Conservation (phyloP, 805 yeast genomes). For the Jamesozyma lodderae region DNA sequence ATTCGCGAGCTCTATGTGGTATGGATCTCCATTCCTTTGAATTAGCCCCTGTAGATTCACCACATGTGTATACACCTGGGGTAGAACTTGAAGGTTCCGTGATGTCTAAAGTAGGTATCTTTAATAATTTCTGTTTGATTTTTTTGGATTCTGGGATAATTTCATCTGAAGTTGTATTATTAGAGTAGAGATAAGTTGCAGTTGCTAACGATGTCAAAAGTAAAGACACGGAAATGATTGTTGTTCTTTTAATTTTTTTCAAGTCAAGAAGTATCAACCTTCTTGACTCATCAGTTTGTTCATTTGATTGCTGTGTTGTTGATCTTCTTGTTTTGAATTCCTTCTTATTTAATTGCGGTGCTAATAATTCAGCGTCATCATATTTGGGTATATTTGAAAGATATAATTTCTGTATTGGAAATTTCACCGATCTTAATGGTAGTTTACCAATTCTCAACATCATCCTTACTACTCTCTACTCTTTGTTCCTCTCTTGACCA, state of each 20-base stretch:
- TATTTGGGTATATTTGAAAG: slow-evolving; percentile 22
- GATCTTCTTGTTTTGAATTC: slow-evolving; percentile 25
- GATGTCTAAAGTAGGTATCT: too few species aligned
- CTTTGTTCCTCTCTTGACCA: too few species aligned
- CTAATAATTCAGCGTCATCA: slow-evolving; percentile 30
- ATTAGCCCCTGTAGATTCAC: slow-evolving; percentile 43
- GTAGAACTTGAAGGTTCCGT: too few species aligned
- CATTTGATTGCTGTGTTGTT: neutral
- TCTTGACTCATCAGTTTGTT: neutral
- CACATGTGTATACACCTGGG: slow-evolving; percentile 61
- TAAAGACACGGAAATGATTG: slow-evolving; percentile 29
- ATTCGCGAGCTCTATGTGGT: slow-evolving; percentile 54
- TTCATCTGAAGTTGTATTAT: too few species aligned
- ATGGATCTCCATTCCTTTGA: slow-evolving; percentile 23
- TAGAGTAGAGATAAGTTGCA: too few species aligned
- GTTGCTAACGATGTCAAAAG: slow-evolving; percentile 26
- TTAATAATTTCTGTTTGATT: too few species aligned
- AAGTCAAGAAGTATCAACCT: too few species aligned
- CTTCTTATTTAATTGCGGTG: slow-evolving; percentile 17
- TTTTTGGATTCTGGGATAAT: too few species aligned
- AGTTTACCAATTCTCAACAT: too few species aligned
- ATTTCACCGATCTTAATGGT: too few species aligned
- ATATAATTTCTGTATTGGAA: too few species aligned
- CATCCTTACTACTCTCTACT: too few species aligned
- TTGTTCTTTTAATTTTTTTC: slow-evolving; percentile 33